Conservation (phyloP, 306 rosid species). For the Malus orientalis region DNA sequence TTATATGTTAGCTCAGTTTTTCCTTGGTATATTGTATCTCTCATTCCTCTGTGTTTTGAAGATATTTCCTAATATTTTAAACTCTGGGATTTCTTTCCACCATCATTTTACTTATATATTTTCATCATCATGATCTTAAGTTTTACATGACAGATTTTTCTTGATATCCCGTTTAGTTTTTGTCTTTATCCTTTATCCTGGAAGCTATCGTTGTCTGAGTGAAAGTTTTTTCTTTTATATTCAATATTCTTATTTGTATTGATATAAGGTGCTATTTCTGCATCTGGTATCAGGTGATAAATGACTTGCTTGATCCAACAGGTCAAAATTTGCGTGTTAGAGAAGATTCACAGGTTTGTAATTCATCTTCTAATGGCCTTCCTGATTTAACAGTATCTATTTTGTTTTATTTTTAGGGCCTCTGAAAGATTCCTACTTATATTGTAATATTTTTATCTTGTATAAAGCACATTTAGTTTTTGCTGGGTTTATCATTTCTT, state of each 20-base stretch:
- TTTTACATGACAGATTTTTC: not conserved
- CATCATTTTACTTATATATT: not conserved
- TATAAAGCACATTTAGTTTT: not conserved
- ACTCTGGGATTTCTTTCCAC: not conserved
- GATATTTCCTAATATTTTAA: not conserved
- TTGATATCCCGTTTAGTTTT: not conserved
- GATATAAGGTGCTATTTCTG: conserved; percentile 21
- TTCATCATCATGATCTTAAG: not conserved
- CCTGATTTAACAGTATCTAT: not conserved
- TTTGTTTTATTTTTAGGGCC: not conserved
- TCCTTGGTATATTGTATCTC: not conserved
- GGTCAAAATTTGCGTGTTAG: conserved; percentile 97
- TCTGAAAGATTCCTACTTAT: not conserved
- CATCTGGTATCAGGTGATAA: conserved; percentile 78
- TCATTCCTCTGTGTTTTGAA: not conserved
- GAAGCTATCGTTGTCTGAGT: not conserved
- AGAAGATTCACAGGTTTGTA: conserved; percentile 94
- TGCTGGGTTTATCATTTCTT: conserved; percentile 5
- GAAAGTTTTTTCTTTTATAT: not conserved
- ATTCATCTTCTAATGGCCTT: conserved; percentile 1
- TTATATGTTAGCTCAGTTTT: not conserved
- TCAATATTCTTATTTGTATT: not conserved
- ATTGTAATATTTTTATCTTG: not conserved
- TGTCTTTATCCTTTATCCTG: not conserved
- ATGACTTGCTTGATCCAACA: conserved; percentile 98